phyloP scores from a whole-genome alignment of 2,329 filamentous ascomycete species.

The Teratosphaeria gauchensis region DNA sequence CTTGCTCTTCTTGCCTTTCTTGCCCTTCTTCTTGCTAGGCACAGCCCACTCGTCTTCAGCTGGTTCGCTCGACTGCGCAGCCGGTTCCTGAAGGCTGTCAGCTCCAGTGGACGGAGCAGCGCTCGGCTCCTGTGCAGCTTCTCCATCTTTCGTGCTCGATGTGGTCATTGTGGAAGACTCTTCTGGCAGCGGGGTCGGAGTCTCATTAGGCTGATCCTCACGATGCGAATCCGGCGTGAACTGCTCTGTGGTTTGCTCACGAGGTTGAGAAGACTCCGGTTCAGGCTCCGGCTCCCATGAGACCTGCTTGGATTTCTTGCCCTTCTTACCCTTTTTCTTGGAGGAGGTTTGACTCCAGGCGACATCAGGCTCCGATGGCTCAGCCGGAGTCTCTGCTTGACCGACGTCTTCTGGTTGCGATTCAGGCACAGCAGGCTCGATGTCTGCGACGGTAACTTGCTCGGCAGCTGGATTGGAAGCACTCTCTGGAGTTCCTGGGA shows the following conservation, averaged over 20 bases:
- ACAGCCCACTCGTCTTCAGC: conserved; percentile 3
- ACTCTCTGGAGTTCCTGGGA: not conserved
- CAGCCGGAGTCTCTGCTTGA: not conserved
- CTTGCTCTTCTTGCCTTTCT: conserved; percentile 18
- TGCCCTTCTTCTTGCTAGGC: conserved; percentile 10
- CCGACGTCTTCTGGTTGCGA: not conserved
- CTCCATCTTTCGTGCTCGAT: not conserved
- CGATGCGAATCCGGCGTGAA: not conserved
- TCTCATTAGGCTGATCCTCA: not conserved
- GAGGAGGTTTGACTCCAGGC: not conserved
- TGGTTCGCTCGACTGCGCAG: not conserved
- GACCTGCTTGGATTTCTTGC: conserved; percentile 13
- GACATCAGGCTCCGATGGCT: not conserved
- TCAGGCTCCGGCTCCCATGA: not conserved
- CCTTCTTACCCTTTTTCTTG: conserved; percentile 12
- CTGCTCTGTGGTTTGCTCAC: not conserved
- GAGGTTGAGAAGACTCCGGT: not conserved
- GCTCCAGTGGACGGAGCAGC: not conserved
- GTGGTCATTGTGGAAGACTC: not conserved
- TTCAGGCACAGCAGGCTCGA: not conserved
- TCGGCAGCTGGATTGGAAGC: not conserved
- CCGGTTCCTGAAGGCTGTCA: not conserved
- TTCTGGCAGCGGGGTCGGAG: not conserved
- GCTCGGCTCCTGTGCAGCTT: not conserved
- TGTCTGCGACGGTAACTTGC: not conserved